These are phyloP conservation scores for Chalaropsis thielavioides DNA, from an alignment of 2,329 filamentous ascomycete genomes.

Conservation along the genomic window DNA sequence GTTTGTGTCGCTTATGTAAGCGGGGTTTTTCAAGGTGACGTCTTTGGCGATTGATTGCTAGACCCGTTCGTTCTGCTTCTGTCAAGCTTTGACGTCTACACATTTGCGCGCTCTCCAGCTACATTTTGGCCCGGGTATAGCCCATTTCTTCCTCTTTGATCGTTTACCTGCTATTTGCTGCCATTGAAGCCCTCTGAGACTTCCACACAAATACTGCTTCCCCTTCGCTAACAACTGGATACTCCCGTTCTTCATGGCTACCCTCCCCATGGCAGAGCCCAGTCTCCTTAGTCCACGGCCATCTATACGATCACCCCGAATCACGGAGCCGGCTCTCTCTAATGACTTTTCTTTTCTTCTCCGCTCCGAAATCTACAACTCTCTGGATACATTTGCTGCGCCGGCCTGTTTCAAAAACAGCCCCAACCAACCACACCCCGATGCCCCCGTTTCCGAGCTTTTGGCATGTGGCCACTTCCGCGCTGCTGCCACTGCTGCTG, in stretches of 20 bases:
- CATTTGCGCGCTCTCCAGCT: neutral
- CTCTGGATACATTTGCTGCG: conserved; percentile 49
- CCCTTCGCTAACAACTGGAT: neutral
- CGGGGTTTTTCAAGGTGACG: neutral
- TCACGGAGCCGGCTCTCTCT: conserved; percentile 17
- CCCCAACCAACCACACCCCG: conserved; percentile 45
- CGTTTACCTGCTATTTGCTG: no score
- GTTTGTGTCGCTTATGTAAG: neutral
- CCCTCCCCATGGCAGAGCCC: conserved; percentile 15
- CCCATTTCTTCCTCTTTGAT: no score
- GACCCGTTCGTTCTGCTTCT: neutral
- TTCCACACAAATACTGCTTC: neutral
- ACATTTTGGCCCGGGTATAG: no score
- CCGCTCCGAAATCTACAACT: conserved; percentile 69
- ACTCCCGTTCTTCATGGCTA: conserved; percentile 12
- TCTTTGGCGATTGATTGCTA: neutral
- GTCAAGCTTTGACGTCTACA: neutral
- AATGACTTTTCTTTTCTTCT: conserved; percentile 74
- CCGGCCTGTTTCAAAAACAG: conserved; percentile 55
- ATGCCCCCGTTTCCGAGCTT: conserved; percentile 52
- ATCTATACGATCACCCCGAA: conserved; percentile 22
- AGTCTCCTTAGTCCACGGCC: conserved; percentile 13
- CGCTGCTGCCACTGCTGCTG: conserved; percentile 55
- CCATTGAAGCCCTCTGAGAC: neutral
- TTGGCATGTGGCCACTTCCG: conserved; percentile 64